Percentiles rank a stretch among this genome's conserved stretches.
phyloP scores from a whole-genome alignment of 2,329 filamentous ascomycete genomes.

The Periconia sp. region DNA sequence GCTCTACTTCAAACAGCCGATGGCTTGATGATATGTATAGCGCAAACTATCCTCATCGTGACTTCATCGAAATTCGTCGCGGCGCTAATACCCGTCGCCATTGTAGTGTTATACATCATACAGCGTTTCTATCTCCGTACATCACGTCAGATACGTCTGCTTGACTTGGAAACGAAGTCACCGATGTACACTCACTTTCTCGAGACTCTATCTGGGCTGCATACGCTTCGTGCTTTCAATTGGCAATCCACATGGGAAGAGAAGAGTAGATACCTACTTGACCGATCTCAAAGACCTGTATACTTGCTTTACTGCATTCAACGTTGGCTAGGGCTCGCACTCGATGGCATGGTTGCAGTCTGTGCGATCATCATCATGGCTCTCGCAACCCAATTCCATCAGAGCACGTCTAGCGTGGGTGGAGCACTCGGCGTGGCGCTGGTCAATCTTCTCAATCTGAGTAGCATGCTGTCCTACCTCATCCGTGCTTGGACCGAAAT shows the following conservation, averaged over 20 bases:
- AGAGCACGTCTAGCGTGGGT: conserved; percentile 46
- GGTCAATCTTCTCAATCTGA: conserved; percentile 58
- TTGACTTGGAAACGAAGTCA: conserved; percentile 57
- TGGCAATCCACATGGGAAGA: conserved; percentile 38
- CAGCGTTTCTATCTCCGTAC: conserved; percentile 52
- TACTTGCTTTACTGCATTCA: conserved; percentile 47
- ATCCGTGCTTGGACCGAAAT: conserved; percentile 60
- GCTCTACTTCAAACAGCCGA: conserved; percentile 11
- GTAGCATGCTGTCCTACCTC: conserved; percentile 52
- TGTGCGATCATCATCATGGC: conserved; percentile 40
- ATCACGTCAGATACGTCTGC: conserved; percentile 52
- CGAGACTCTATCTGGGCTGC: conserved; percentile 52
- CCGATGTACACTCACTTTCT: conserved; percentile 56
- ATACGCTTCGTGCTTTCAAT: conserved; percentile 55
- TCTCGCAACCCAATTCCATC: conserved; percentile 34
- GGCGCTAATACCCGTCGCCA: conserved; percentile 4
- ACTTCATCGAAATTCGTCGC: conserved; percentile 7
- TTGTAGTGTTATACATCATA: conserved; percentile 32
- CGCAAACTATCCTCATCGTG: conserved; percentile 8
- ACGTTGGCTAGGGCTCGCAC: conserved; percentile 46
- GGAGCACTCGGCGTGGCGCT: conserved; percentile 58
- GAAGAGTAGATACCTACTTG: conserved; percentile 22
- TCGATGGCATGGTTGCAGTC: conserved; percentile 41
- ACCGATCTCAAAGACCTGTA: conserved; percentile 46
- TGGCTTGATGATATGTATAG: too few relatives aligned